Percentiles rank a stretch among this genome's conserved stretches.
Conservation (phyloP, 2,329 filamentous ascomycete species). For the Acrocalymma vagum region DNA sequence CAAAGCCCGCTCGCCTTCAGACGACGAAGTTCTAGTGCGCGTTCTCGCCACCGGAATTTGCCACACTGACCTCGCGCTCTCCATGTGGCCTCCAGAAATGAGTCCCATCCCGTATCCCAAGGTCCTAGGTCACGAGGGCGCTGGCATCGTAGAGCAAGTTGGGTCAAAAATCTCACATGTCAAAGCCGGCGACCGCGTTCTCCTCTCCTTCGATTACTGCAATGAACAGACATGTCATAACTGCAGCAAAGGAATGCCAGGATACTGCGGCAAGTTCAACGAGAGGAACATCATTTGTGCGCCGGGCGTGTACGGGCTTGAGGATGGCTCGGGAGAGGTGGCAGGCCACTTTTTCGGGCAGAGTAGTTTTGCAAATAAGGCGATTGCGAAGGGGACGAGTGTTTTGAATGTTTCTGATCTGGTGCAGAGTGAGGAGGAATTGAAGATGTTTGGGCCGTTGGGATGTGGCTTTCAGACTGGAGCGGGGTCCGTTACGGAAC, state of each 20-base stretch:
- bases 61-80: conserved; percentile 62
- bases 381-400: conserved; percentile 49
- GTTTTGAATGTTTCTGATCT: conserved; percentile 53
- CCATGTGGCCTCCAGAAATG: conserved; percentile 46
- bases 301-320: conserved; percentile 30
- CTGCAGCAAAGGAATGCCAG: conserved; percentile 56
- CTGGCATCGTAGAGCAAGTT: conserved; percentile 59
- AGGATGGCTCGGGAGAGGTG: conserved; percentile 27
- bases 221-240: conserved; percentile 54
- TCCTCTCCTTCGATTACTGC: conserved; percentile 60
- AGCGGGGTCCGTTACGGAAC: conserved; percentile 50
- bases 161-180: conserved; percentile 53
- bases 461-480: conserved; percentile 59
- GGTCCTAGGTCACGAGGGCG: conserved; percentile 64
- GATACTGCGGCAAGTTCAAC: conserved; percentile 60
- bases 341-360: conserved; percentile 59
- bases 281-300: conserved; percentile 54
- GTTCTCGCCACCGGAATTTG: conserved; percentile 65
- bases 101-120: conserved; percentile 52
- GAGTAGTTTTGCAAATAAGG: conserved; percentile 53
- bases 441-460: conserved; percentile 55
- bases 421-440: conserved; percentile 48
- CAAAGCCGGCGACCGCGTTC: conserved; percentile 55
- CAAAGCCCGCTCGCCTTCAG: conserved; percentile 41
- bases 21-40: conserved; percentile 62